phyloP scores from a whole-genome alignment of 2,329 filamentous ascomycete genomes.

The Fusarium nurragi region DNA sequence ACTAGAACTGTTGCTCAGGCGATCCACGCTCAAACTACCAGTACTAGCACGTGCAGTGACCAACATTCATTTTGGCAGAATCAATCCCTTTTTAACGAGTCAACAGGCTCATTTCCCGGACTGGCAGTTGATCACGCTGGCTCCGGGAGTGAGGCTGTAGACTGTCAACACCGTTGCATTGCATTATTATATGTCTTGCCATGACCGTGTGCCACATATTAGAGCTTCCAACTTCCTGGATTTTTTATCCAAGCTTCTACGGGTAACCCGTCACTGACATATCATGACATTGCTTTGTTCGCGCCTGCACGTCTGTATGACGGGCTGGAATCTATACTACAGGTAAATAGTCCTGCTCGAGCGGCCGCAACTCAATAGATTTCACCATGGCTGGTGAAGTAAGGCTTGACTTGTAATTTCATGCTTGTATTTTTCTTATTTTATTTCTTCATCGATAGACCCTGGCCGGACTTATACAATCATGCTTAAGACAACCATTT shows the following conservation, averaged over 20 bases:
- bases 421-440: background rate
- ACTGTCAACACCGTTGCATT: conserved; percentile 18
- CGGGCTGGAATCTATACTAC: conserved; percentile 1
- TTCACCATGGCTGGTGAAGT: background rate
- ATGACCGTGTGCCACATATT: conserved; percentile 29
- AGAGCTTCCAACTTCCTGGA: conserved; percentile 27
- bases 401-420: background rate
- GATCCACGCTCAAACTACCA: conserved; percentile 35
- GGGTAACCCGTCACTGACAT: conserved; percentile 19
- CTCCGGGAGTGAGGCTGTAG: conserved; percentile 38
- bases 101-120: conserved; percentile 40
- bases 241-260: conserved; percentile 1
- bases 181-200: conserved; percentile 33
- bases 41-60: conserved; percentile 28
- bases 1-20: conserved; percentile 29
- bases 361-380: conserved; percentile 1
- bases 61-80: conserved; percentile 24
- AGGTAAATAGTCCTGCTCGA: background rate
- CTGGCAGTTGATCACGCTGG: conserved; percentile 24
- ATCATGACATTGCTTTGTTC: conserved; percentile 4
- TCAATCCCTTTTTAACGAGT: conserved; percentile 11
- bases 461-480: conserved; percentile 5
- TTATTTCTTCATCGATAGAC: background rate
- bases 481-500: background rate
- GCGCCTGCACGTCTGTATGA: background rate